A percentile compares a stretch with the other conserved stretches of the same genome.
phyloP scores from a whole-genome alignment of 2,329 filamentous ascomycete genomes.

The Microthyrium microscopicum region DNA sequence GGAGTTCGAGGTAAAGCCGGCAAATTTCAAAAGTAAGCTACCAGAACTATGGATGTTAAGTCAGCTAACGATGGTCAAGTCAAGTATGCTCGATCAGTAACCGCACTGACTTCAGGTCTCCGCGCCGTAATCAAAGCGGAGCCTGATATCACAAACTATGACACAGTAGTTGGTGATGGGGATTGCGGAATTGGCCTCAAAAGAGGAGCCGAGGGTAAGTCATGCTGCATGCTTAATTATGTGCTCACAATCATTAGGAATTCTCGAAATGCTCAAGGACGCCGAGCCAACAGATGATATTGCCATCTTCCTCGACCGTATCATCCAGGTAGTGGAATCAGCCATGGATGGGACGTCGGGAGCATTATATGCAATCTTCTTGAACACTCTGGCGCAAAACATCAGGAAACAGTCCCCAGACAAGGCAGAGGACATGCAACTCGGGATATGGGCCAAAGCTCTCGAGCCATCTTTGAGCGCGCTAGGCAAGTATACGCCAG shows the following conservation, averaged over 20 bases:
- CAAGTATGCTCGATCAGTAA: conserved; percentile 34
- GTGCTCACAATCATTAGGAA: conserved; percentile 13
- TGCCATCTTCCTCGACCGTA: conserved; percentile 40
- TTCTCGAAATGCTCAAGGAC: conserved; percentile 25
- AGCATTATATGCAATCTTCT: conserved; percentile 74
- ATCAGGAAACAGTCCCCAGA: conserved; percentile 37
- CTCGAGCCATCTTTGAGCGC: conserved; percentile 54
- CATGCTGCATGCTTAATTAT: not conserved
- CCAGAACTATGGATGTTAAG: not conserved
- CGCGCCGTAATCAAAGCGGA: conserved; percentile 47
- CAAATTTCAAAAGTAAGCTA: conserved; percentile 33
- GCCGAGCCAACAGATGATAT: conserved; percentile 37
- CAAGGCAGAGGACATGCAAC: conserved; percentile 4
- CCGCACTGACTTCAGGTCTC: conserved; percentile 38
- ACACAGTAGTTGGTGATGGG: conserved; percentile 76
- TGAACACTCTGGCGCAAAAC: conserved; percentile 67
- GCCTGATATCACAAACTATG: conserved; percentile 48
- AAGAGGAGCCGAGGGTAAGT: conserved; percentile 55
- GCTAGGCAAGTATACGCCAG: conserved; percentile 73
- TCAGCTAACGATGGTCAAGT: conserved; percentile 19
- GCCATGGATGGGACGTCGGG: conserved; percentile 62
- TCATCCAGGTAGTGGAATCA: conserved; percentile 48
- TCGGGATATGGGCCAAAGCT: conserved; percentile 44
- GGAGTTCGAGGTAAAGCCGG: conserved; percentile 29
- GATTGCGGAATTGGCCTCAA: conserved; percentile 80